These are phyloP conservation scores for Eutrema japonicum DNA, from an alignment of 345 rosid genomes.

Conservation along the genomic window DNA sequence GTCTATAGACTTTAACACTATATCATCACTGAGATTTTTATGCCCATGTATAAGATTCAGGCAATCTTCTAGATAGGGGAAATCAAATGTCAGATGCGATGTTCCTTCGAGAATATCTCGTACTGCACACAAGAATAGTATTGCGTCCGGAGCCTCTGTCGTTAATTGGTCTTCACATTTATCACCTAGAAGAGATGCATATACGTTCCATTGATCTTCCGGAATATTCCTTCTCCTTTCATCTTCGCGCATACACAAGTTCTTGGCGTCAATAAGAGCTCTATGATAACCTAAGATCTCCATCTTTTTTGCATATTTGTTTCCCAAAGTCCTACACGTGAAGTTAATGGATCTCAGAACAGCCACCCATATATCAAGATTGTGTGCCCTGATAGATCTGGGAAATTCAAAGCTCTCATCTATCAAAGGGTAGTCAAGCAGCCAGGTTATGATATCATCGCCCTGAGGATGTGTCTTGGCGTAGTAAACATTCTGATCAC, in stretches of 20 bases:
- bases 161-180: neutral
- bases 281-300: neutral
- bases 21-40: conserved; percentile 27
- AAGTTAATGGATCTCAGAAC: conserved; percentile 24
- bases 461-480: conserved; percentile 37
- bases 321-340: neutral
- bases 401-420: conserved; percentile 12
- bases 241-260: conserved; percentile 1
- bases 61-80: neutral
- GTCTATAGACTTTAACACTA: conserved; percentile 17
- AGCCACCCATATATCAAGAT: conserved; percentile 35
- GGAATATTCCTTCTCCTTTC: conserved; percentile 4
- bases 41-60: neutral
- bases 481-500: conserved; percentile 23
- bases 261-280: neutral
- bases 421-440: conserved; percentile 7
- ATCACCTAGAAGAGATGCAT: conserved; percentile 23
- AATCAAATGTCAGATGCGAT: conserved; percentile 3
- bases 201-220: conserved; percentile 11
- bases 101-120: conserved; percentile 22
- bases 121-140: neutral
- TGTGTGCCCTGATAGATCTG: conserved; percentile 26
- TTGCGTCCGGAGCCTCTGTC: neutral
- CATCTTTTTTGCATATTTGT: conserved; percentile 7
- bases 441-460: conserved; percentile 33